Evolutionary conservation across 2,329 filamentous ascomycete genomes (phyloP), one percentile per base, ranked within the genome.

Genomic region (Monosporascus sp.): DNA sequence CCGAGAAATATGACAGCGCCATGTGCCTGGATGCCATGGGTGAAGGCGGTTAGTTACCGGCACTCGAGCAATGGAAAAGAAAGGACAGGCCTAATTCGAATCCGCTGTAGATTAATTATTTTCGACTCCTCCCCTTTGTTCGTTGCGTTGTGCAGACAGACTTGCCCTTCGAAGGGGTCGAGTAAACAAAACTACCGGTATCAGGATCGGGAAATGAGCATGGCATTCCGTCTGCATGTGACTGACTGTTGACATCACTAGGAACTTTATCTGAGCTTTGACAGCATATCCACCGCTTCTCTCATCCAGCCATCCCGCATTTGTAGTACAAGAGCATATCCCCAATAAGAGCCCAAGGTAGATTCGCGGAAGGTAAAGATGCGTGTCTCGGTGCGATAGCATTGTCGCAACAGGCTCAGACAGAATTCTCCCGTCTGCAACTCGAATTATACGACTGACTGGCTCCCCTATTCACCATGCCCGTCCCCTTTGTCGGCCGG

Each of bases 401-500:
- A 46, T 46, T 24, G 43, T 17, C 31, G 9, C 31, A 14, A n/a
- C 6, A 26, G n/a, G 6, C 43, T 46, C 7, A 46, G 20, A 46
- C 43, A 37, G 9, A 14, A 8, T 18, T 11, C 5, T 37, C 22
- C 31, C 50, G 26, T 28, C 37, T 11, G 17, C 28, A 48, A 22
- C 18, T 20, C 18, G 31, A 31, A 31, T 7, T 43, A 8, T 24
- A 11, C 24, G 20, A 46, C 24, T 14, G 5, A 35, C 31, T 14
- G 11, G 9, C 31, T 26, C 26, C 26, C 20, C 43, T 51, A 43
- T 58, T 20, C 57, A 69, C 68, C 57, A 70, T 71, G 65, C 66
- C 69, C 26, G 64, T 74, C 51, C 71, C 72, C 24, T 74, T 74
- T 55, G 65, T 74, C 58, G 71, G 71, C 48, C 71, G 72, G 51